Conservation (phyloP, 1,284 basidiomycete genomes). For the Coniferiporia weirii region DNA sequence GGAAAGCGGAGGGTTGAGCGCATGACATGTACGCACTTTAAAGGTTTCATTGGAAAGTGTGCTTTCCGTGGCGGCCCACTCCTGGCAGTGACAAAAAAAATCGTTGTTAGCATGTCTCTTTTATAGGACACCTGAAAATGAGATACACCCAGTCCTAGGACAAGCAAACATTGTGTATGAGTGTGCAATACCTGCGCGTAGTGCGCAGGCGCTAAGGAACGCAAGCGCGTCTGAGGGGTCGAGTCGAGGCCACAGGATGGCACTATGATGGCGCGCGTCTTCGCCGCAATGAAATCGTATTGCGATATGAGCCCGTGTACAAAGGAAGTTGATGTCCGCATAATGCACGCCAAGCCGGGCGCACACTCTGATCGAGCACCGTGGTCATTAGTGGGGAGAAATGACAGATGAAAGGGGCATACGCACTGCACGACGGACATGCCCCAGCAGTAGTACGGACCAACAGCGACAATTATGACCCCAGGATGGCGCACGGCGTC, state of each 20-base stretch:
- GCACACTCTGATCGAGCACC: slow-evolving; percentile 38
- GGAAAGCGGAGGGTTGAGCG: too few relatives aligned
- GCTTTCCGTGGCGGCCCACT: too few relatives aligned
- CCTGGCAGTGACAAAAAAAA: too few relatives aligned
- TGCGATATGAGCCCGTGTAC: slow-evolving; percentile 46
- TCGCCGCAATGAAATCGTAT: slow-evolving; percentile 60
- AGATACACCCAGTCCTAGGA: too few relatives aligned
- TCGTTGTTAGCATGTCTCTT: too few relatives aligned
- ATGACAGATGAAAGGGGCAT: background rate
- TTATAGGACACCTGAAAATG: too few relatives aligned
- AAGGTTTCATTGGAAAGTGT: too few relatives aligned
- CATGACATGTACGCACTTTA: too few relatives aligned
- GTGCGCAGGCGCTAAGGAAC: slow-evolving; percentile 48
- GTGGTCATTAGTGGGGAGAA: background rate
- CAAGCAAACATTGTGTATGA: slow-evolving; percentile 45
- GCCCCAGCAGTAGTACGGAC: slow-evolving; percentile 21
- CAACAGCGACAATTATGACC: too few relatives aligned
- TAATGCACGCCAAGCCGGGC: slow-evolving; percentile 52
- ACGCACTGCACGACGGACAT: slow-evolving; percentile 54
- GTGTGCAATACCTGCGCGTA: slow-evolving; percentile 34
- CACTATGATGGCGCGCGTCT: slow-evolving; percentile 63
- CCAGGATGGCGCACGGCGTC: too few relatives aligned
- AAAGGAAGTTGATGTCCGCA: slow-evolving; percentile 54
- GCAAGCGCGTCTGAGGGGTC: slow-evolving; percentile 61
- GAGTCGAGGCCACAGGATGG: slow-evolving; percentile 72